A percentile compares a stretch with the other conserved stretches of the same genome.
Conservation (phyloP, 108 stramenopile genomes). For the Epithemia pelagica region DNA sequence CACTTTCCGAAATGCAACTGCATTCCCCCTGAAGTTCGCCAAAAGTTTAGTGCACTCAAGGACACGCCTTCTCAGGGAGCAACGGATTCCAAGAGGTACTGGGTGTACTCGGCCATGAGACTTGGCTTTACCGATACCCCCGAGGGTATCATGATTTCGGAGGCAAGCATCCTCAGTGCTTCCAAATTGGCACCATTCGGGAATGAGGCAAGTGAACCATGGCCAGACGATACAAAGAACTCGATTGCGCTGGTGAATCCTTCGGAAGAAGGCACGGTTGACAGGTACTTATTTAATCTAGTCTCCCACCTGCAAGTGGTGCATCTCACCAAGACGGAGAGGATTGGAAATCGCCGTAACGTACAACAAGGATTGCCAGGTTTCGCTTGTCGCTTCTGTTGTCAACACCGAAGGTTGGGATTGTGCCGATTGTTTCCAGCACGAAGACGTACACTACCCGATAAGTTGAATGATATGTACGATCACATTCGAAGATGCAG, state of each 20-base stretch:
- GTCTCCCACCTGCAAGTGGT: conserved; percentile 26
- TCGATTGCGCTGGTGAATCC: conserved; percentile 13
- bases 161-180: not conserved
- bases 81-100: conserved; percentile 33
- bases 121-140: conserved; percentile 33
- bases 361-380: conserved; percentile 31
- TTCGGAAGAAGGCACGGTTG: conserved; percentile 14
- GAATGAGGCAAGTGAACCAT: not conserved
- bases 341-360: conserved; percentile 23
- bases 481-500: conserved; percentile 35
- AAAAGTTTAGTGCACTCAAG: conserved; percentile 20
- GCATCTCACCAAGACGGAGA: conserved; percentile 17
- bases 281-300: conserved; percentile 27
- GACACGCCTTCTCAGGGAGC: conserved; percentile 35
- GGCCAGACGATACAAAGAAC: conserved; percentile 1
- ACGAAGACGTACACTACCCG: conserved; percentile 30
- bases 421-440: conserved; percentile 35
- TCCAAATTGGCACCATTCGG: conserved; percentile 2
- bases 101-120: conserved; percentile 33
- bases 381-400: conserved; percentile 34
- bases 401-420: conserved; percentile 13
- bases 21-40: conserved; percentile 15
- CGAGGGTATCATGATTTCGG: conserved; percentile 18
- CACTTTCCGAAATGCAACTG: conserved; percentile 27
- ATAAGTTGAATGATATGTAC: conserved; percentile 31